These are phyloP conservation scores for Choiromyces venosus DNA, from an alignment of 495 filamentous ascomycete genomes.

Conservation along the genomic window DNA sequence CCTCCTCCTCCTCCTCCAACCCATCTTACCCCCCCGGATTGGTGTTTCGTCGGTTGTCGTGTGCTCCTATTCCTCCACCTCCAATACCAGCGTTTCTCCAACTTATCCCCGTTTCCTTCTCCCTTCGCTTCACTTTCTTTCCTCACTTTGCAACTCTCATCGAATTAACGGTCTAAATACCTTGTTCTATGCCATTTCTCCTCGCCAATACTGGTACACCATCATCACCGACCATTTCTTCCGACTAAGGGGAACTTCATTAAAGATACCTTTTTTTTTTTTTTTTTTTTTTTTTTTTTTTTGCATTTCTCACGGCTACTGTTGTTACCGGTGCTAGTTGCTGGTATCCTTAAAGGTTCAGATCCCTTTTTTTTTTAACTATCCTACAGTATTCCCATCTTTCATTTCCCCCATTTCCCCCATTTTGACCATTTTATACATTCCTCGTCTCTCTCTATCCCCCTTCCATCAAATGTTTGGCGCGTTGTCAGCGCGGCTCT, in stretches of 20 bases:
- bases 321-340: background rate
- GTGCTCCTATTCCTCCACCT: background rate
- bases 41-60: constrained; percentile 1
- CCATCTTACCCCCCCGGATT: background rate
- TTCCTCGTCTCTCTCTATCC: background rate
- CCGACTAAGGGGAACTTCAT: background rate
- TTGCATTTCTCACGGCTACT: background rate
- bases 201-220: background rate
- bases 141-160: background rate
- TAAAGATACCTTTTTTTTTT: too few relatives aligned
- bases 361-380: background rate
- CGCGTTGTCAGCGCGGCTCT: background rate
- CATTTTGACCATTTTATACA: background rate
- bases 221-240: background rate
- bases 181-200: background rate
- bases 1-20: background rate
- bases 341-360: background rate
- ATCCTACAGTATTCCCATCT: background rate
- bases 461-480: background rate
- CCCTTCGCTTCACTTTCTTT: background rate
- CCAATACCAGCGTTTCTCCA: background rate
- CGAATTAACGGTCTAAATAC: background rate
- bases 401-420: background rate
- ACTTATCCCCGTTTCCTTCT: background rate
- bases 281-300: too few relatives aligned